Evolutionary conservation across 805 yeast species (phyloP).

Genomic region (Wickerhamiella qilinensis): DNA sequence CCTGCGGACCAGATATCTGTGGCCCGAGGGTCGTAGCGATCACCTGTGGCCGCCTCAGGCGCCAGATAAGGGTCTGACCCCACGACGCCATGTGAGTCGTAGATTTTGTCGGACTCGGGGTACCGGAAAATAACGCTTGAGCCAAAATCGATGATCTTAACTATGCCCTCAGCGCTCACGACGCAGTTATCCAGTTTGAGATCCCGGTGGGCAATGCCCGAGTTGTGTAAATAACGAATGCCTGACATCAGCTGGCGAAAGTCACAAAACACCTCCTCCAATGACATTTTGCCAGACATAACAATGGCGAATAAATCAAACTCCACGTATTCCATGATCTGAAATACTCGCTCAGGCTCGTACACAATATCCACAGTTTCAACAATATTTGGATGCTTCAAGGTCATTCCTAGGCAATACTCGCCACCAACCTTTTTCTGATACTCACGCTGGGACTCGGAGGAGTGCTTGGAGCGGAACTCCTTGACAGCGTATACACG

Average conservation of each 20-base stretch:
- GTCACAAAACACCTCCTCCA: conserved; percentile 71
- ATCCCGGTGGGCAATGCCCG: conserved; percentile 83
- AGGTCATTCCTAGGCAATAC: conserved; percentile 61
- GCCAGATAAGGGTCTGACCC: conserved; percentile 85
- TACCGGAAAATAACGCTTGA: conserved; percentile 83
- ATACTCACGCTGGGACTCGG: conserved; percentile 54
- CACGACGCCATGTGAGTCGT: conserved; percentile 70
- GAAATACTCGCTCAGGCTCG: conserved; percentile 50
- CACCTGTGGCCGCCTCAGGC: conserved; percentile 76
- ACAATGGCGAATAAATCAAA: conserved; percentile 87
- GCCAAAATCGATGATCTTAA: conserved; percentile 84
- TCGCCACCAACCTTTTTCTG: conserved; percentile 67
- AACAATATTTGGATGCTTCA: conserved; percentile 66
- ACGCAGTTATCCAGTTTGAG: conserved; percentile 88
- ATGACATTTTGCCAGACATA: conserved; percentile 78
- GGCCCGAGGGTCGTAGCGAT: conserved; percentile 78
- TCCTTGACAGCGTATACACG: conserved; percentile 83
- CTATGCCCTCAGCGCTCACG: conserved; percentile 63
- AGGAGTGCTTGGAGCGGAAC: conserved; percentile 48
- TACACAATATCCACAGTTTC: conserved; percentile 66
- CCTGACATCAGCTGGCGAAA: conserved; percentile 77
- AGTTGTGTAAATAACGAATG: conserved; percentile 57
- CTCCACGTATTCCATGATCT: conserved; percentile 91
- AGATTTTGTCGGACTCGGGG: conserved; percentile 58
- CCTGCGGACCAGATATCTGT: conserved; percentile 92